These are phyloP conservation scores for Annona squamosa DNA, from an alignment of 164 flowering plant species.

Conservation along the genomic window DNA sequence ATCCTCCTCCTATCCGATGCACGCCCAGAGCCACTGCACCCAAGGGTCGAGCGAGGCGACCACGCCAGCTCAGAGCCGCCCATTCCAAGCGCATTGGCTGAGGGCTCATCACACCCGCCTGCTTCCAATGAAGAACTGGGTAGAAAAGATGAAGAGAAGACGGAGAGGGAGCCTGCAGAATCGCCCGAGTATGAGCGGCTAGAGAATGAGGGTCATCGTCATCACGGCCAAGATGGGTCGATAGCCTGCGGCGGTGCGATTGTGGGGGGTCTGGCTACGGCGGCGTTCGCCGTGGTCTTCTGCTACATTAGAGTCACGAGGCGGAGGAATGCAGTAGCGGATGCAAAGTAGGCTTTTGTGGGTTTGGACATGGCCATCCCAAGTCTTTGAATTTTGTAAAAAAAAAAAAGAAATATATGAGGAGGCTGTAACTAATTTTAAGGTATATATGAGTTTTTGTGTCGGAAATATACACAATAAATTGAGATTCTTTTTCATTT, in stretches of 20 bases:
- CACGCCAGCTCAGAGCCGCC: background rate
- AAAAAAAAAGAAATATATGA: too few species aligned
- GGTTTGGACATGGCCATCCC: too few species aligned
- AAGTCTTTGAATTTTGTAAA: too few species aligned
- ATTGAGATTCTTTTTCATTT: too few species aligned
- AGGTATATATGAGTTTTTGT: too few species aligned
- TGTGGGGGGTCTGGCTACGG: slow-evolving; percentile 12
- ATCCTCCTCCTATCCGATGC: background rate
- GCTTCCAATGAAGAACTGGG: background rate
- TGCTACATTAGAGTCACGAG: slow-evolving; percentile 14
- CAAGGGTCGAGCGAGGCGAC: background rate
- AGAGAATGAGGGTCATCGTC: slow-evolving; percentile 6
- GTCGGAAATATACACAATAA: too few species aligned
- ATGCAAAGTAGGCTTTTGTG: too few species aligned
- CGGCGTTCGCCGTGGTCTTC: slow-evolving; percentile 6
- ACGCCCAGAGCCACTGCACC: background rate
- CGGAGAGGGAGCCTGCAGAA: slow-evolving; percentile 1
- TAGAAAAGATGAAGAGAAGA: background rate
- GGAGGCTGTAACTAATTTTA: too few species aligned
- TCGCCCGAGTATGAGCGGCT: slow-evolving; percentile 5
- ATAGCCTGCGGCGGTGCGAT: slow-evolving; percentile 14
- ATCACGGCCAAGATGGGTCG: slow-evolving; percentile 6
- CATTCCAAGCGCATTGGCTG: background rate
- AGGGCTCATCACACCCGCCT: background rate
- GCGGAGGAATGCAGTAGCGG: background rate